Evolutionary conservation across 75 land plant genomes (phyloP), one percentile per base, ranked within the genome.

Genomic region (Sequoia sempervirens): DNA sequence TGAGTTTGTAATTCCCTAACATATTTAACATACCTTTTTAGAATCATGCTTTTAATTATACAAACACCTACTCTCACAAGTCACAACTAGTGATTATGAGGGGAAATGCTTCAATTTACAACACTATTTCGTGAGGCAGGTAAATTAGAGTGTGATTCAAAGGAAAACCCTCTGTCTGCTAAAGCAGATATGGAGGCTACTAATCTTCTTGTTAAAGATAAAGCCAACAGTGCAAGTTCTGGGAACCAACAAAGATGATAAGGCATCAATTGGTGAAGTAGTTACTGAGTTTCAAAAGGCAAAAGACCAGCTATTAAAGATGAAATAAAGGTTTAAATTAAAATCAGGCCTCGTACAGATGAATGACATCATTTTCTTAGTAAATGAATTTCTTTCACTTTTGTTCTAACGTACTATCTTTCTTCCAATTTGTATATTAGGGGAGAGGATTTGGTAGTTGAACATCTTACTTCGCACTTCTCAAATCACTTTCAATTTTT

Each of bases 31-130:
- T 98, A 97, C 66, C 94, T 34, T 96, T 96, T 82, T 96, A 93
- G 61, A 84, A 93, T 82, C 87, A 97, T 83, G 92, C 91, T 12
- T 97, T 97, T 86, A 86, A 90, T 13, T 84, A 90, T 97, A 43
- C 99, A 97, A 64, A 96, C 99, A 61, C 99, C 98, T 26, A 97
- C 96, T 66, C n/a, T n/a, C n/a, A n/a, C n/a, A n/a, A n/a, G 89
- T 96, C 69, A 97, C 99, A 70, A 97, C 98, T 1, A 97, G 99
- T 86, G 99, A 97, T 91, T 97, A 98, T 87, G 99, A 97, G 98
- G 99, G 66, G 99, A 97, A 84, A 97, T 97, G 99, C 96, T 97
- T 87, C 99, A 97, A 92, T 96, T 94, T 18, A 97, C 98, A 50
- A 96, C 99, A 40, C 43, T 97, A 76, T 87, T 97, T 28, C 89